These are phyloP conservation scores for Dinochytrium kinnereticum DNA, from an alignment of 371 early-diverging fungal species.

Conservation along the genomic window DNA sequence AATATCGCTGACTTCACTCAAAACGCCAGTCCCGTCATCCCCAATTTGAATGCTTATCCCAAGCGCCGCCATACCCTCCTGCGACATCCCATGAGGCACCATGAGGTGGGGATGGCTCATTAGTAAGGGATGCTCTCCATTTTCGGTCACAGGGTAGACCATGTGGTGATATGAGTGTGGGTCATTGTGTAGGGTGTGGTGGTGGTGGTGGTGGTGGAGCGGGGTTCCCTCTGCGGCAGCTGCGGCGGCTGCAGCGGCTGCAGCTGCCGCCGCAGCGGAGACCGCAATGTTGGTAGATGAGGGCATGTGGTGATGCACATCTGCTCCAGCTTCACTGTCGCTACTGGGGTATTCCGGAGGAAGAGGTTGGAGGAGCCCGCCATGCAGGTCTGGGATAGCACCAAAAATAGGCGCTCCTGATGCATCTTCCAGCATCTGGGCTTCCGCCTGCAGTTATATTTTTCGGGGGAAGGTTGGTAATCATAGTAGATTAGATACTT, in stretches of 20 bases:
- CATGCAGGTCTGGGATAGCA: background rate
- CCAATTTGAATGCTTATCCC: too few species aligned
- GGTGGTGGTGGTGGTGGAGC: background rate
- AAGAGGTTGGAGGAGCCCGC: background rate
- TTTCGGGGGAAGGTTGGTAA: background rate
- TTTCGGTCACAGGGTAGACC: too few species aligned
- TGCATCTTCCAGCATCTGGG: background rate
- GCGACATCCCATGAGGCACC: too few species aligned
- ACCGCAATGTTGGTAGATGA: background rate
- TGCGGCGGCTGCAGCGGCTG: slow-evolving; percentile 2
- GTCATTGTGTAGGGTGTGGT: background rate
- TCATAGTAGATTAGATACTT: too few species aligned
- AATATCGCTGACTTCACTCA: too few species aligned
- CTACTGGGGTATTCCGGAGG: slow-evolving; percentile 1
- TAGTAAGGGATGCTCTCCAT: too few species aligned
- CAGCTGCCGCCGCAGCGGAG: slow-evolving; percentile 9
- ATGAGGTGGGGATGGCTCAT: too few species aligned
- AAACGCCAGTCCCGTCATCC: too few species aligned
- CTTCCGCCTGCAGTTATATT: background rate
- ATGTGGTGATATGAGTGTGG: too few species aligned
- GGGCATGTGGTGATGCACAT: background rate
- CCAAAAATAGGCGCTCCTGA: background rate
- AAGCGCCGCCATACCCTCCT: too few species aligned
- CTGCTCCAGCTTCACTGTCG: background rate
- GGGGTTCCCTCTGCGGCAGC: background rate